phyloP scores from a whole-genome alignment of 306 rosid genomes.

The Quillaja saponaria region DNA sequence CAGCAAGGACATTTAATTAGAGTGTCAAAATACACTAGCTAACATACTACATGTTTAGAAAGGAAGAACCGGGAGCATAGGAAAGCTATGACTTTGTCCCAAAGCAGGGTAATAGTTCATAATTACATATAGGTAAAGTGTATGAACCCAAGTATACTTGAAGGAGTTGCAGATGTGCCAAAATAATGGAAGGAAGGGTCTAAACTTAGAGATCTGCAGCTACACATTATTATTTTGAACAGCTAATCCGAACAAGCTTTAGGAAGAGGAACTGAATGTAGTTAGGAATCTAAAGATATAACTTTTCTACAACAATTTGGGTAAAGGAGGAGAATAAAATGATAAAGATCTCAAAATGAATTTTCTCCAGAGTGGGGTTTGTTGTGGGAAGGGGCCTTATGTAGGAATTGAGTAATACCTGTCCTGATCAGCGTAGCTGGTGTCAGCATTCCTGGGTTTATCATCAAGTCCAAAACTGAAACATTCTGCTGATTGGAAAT shows the following conservation, averaged over 20 bases:
- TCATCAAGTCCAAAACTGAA: slow-evolving; percentile 29
- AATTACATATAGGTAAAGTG: neutral
- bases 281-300: no score
- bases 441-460: slow-evolving; percentile 29
- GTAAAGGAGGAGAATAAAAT: neutral
- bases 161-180: neutral
- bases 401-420: slow-evolving; percentile 42
- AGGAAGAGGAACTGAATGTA: neutral
- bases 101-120: slow-evolving; percentile 4
- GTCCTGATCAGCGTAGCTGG: slow-evolving; percentile 45
- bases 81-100: no score
- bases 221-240: neutral
- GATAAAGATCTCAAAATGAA: neutral
- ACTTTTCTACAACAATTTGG: no score
- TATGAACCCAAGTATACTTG: neutral
- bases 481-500: slow-evolving; percentile 39
- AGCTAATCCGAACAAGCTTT: neutral
- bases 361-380: neutral
- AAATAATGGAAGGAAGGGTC: no score
- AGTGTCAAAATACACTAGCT: no score
- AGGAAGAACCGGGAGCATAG: no score
- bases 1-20: neutral
- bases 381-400: neutral
- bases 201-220: neutral
- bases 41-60: neutral